Percentiles rank a stretch among this genome's conserved stretches.
These are phyloP conservation scores for Lodderomyces theae DNA, from an alignment of 1,139 yeast species.

Conservation along the genomic window DNA sequence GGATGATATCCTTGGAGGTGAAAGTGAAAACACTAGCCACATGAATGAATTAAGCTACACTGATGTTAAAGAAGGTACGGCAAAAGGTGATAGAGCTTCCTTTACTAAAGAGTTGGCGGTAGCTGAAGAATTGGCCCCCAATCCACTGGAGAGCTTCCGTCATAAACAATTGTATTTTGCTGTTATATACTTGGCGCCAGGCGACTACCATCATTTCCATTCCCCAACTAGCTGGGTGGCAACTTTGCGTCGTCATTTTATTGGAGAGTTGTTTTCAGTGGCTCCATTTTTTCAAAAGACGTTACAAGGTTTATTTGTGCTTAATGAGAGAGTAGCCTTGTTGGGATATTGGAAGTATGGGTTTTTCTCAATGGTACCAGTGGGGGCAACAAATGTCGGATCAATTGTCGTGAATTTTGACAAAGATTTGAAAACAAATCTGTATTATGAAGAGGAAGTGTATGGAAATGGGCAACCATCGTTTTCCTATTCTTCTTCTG, in stretches of 20 bases:
- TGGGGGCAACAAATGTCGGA: slow-evolving; percentile 98
- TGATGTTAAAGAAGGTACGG: slow-evolving; percentile 59
- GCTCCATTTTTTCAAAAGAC: slow-evolving; percentile 95
- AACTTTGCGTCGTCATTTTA: slow-evolving; percentile 88
- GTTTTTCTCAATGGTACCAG: slow-evolving; percentile 97
- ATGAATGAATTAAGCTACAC: slow-evolving; percentile 47
- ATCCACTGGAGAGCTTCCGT: slow-evolving; percentile 28
- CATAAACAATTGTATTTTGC: slow-evolving; percentile 76
- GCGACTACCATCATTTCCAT: slow-evolving; percentile 96
- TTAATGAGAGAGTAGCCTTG: slow-evolving; percentile 93
- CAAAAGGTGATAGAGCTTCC: slow-evolving; percentile 31
- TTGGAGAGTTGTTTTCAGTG: slow-evolving; percentile 93
- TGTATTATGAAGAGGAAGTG: slow-evolving; percentile 55
- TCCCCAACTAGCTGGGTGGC: slow-evolving; percentile 97
- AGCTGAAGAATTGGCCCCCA: slow-evolving; percentile 42
- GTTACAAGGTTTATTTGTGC: slow-evolving; percentile 79
- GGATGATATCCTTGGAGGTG: slow-evolving; percentile 64
- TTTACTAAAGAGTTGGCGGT: slow-evolving; percentile 40
- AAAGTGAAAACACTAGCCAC: slow-evolving; percentile 29
- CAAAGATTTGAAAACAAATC: slow-evolving; percentile 83
- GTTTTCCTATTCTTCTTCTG: slow-evolving; percentile 4
- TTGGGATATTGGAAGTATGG: slow-evolving; percentile 97
- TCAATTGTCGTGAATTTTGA: slow-evolving; percentile 91
- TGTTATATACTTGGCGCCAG: slow-evolving; percentile 95
- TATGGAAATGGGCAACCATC: slow-evolving; percentile 25